A percentile compares a stretch with the other conserved stretches of the same genome.
Conservation (phyloP, 164 flowering plant species). For the Vitis labrusca region DNA sequence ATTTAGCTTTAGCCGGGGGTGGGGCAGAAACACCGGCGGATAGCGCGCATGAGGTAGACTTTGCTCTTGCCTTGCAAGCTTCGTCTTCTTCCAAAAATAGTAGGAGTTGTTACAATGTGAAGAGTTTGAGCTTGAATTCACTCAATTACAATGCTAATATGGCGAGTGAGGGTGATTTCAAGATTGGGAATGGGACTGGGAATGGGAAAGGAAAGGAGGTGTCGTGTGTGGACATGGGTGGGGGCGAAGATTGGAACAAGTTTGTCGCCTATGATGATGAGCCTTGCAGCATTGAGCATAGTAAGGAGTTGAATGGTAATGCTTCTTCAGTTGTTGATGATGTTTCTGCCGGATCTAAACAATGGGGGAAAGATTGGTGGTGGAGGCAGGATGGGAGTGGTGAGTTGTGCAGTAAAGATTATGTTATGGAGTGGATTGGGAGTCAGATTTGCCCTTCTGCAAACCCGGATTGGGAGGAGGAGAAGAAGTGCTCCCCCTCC, state of each 20-base stretch:
- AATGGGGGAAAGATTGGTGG: slow-evolving; percentile 99
- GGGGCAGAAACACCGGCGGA: slow-evolving; percentile 38
- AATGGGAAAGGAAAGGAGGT: slow-evolving; percentile 74
- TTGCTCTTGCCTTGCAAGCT: slow-evolving; percentile 73
- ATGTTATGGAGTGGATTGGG: slow-evolving; percentile 97
- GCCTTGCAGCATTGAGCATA: slow-evolving; percentile 46
- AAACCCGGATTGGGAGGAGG: slow-evolving; percentile 74
- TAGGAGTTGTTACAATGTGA: slow-evolving; percentile 30
- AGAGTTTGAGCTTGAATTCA: slow-evolving; percentile 28
- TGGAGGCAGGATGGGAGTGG: slow-evolving; percentile 97
- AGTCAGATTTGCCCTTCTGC: slow-evolving; percentile 74
- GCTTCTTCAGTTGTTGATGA: slow-evolving; percentile 34
- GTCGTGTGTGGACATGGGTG: slow-evolving; percentile 30
- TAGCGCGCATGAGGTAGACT: slow-evolving; percentile 71
- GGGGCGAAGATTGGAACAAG: slow-evolving; percentile 41
- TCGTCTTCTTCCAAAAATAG: slow-evolving; percentile 64
- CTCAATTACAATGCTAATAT: slow-evolving; percentile 25
- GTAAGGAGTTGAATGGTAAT: slow-evolving; percentile 55
- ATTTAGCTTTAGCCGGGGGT: slow-evolving; percentile 21
- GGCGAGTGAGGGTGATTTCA: slow-evolving; percentile 25
- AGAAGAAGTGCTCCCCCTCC: slow-evolving; percentile 25
- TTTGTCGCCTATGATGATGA: slow-evolving; percentile 59
- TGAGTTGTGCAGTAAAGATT: slow-evolving; percentile 89
- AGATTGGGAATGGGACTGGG: slow-evolving; percentile 2
- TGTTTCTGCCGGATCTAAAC: slow-evolving; percentile 29